phyloP scores from a whole-genome alignment of 2,329 filamentous ascomycete species.

The Neopestalotiopsis clavispora region DNA sequence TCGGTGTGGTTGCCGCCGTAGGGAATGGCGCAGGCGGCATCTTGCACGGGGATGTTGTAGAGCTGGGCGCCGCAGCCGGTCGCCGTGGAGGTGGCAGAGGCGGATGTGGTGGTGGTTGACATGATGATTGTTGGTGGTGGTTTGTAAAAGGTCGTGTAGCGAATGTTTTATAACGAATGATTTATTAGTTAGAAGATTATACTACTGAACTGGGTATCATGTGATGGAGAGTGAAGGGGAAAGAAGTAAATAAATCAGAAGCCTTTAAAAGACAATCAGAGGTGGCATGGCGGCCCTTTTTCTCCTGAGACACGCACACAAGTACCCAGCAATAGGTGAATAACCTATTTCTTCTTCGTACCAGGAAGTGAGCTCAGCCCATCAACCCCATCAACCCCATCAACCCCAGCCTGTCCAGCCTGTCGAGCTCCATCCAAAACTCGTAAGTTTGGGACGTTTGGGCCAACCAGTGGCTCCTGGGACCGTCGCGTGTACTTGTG shows the following conservation, averaged over 20 bases:
- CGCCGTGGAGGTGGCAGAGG: constrained; percentile 24
- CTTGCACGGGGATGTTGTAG: constrained; percentile 48
- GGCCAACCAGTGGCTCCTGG: neutral
- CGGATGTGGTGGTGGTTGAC: constrained; percentile 19
- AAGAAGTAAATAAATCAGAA: neutral
- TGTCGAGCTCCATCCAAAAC: neutral
- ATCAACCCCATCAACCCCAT: neutral
- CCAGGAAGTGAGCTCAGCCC: neutral
- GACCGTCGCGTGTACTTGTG: neutral
- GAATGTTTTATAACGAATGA: neutral
- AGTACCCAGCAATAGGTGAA: neutral
- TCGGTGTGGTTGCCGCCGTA: constrained; percentile 44
- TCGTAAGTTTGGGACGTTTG: neutral
- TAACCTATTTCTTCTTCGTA: neutral
- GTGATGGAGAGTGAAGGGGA: neutral
- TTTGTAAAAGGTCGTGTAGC: no score
- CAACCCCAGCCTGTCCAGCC: neutral
- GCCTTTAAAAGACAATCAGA: neutral
- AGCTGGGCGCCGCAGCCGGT: constrained; percentile 31
- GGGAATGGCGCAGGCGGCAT: constrained; percentile 50
- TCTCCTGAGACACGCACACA: neutral
- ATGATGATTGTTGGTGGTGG: neutral
- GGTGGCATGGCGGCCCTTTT: neutral
- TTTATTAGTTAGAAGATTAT: neutral
- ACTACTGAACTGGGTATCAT: neutral